Conservation (phyloP, 2,329 filamentous ascomycete species). For the Claviceps maximensis region DNA sequence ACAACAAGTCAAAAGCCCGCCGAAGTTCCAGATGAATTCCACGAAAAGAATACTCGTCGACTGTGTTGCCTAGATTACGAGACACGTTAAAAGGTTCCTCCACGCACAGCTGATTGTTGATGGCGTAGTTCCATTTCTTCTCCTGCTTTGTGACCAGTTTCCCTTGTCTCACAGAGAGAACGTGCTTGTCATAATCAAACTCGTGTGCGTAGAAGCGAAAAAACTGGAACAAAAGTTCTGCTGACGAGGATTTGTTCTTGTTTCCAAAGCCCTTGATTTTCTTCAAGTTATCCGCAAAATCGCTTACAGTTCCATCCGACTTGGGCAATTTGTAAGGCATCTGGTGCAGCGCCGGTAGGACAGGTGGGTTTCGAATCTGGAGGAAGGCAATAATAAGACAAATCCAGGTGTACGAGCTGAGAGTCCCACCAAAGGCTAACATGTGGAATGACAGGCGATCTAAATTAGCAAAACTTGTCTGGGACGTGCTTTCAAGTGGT, state of each 20-base stretch:
- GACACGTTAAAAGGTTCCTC: constrained; percentile 91
- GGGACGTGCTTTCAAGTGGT: background rate
- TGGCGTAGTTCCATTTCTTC: constrained; percentile 72
- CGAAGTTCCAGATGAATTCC: constrained; percentile 84
- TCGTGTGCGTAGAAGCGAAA: constrained; percentile 93
- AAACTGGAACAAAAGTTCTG: constrained; percentile 85
- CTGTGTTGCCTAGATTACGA: constrained; percentile 89
- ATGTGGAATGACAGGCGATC: background rate
- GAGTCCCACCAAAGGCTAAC: constrained; percentile 75
- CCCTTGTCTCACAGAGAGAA: constrained; percentile 75
- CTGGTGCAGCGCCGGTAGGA: constrained; percentile 77
- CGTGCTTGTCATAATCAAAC: constrained; percentile 74
- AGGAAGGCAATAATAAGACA: constrained; percentile 96
- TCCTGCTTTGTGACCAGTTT: constrained; percentile 66
- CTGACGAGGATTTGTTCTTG: constrained; percentile 69
- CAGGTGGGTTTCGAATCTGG: constrained; percentile 70
- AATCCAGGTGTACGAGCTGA: constrained; percentile 99
- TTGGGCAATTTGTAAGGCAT: constrained; percentile 34
- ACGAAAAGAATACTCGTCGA: constrained; percentile 85
- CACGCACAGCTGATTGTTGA: constrained; percentile 80
- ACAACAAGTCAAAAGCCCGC: constrained; percentile 72
- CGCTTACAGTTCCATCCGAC: constrained; percentile 53
- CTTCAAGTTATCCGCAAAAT: constrained; percentile 78
- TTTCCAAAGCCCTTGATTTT: constrained; percentile 60
- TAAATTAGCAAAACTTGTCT: constrained; percentile 10